Base-by-base conservation (phyloP, 441 rosid species). In the Breynia disticha region DNA sequence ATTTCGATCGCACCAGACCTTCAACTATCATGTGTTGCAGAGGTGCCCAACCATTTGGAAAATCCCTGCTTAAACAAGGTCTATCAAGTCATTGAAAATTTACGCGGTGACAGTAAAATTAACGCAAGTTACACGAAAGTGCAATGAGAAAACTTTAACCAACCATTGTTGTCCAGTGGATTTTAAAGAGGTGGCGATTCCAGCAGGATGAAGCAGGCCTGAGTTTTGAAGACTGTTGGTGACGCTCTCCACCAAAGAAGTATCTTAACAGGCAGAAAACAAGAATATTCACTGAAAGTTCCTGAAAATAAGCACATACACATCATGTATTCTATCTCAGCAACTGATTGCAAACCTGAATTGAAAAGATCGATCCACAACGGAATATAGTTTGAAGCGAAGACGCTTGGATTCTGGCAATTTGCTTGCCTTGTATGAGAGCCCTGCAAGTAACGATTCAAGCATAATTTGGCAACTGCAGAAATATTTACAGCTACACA, bases 31-130 rank as follows among this genome's bases (percentile, higher is more conserved):
- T 72, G 65, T 93, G 97, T 48, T 93, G 96, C 24, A 84, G 72
- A 4, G 97, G 95, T 1, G 99, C 83, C 97, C 97, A 93, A 46
- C 97, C 99, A 32, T 86, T 93, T 11, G 95, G 97, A 66, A 55
- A 85, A 66, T 93, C 99, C 97, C 95, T 93, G 72, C 55, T 43
- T 41, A 46, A 14, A 32, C 39, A 50, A 55, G 52, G 61, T 48
- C 42, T 6, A 19, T 35, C 15, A 8, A 18, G 38, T 38, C 16
- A 20, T 15, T 28, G 4, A 28, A 10, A 2, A 22, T 11, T 48
- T 65, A 28, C 8, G 37, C 37, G 13, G 7, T 50, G 53, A 48
- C 19, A 16, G 19, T 48, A 18, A 22, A 35, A 19, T 11, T 16
- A 24, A 16, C 32, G 11, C n/a, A 38, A 37, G 18, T 35, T 11